Conservation (phyloP, 768 basidiomycete genomes). For the Lentinula boryana region DNA sequence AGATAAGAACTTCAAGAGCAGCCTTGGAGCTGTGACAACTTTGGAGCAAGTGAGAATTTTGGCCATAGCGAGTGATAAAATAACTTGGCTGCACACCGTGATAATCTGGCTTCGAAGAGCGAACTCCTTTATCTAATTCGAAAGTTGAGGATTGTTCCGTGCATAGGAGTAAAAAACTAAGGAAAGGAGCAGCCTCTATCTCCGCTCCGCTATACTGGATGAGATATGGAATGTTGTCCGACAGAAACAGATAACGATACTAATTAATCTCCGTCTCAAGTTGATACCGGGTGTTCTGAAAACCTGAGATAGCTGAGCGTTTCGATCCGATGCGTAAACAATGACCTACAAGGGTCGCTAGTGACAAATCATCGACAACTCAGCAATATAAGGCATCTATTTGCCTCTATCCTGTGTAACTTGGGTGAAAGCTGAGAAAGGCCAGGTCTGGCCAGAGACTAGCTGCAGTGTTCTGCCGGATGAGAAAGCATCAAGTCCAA, state of each 20-base stretch:
- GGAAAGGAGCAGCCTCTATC: not conserved
- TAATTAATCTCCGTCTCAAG: not conserved
- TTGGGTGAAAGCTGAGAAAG: too few relatives aligned
- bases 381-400: too few relatives aligned
- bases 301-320: not conserved
- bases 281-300: not conserved
- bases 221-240: not conserved
- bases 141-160: not conserved
- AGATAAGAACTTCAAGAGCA: not conserved
- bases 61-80: not conserved
- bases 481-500: too few relatives aligned
- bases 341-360: too few relatives aligned
- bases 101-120: not conserved
- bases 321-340: too few relatives aligned
- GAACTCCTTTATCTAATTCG: not conserved
- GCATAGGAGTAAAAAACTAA: not conserved
- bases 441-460: too few relatives aligned
- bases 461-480: too few relatives aligned
- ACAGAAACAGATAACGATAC: not conserved
- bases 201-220: not conserved
- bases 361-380: too few relatives aligned
- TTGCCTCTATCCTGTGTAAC: too few relatives aligned
- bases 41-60: not conserved
- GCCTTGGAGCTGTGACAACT: not conserved
- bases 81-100: not conserved